These are phyloP conservation scores for Sphagnum tenellum DNA, from an alignment of 225 moss, liverwort and hornwort species.

Conservation along the genomic window DNA sequence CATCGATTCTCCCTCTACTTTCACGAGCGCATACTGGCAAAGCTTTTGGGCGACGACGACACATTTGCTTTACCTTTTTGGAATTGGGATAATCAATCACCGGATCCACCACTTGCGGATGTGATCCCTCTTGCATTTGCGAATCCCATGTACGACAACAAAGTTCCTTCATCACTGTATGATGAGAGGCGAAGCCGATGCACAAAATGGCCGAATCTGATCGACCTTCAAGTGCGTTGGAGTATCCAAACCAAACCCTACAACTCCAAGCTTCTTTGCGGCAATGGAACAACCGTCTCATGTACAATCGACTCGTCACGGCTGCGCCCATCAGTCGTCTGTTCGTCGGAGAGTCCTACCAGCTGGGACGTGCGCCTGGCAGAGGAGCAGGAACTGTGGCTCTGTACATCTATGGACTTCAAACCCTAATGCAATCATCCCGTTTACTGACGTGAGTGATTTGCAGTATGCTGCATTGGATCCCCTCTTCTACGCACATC, in stretches of 20 bases:
- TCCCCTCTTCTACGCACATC: conserved; percentile 14
- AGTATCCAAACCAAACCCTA: conserved; percentile 3
- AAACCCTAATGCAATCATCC: not conserved
- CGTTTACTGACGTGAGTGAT: conserved; percentile 24
- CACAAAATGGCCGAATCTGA: conserved; percentile 13
- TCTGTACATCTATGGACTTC: conserved; percentile 19
- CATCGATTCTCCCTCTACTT: conserved; percentile 63
- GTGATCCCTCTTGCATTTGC: conserved; percentile 16
- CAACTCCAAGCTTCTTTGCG: conserved; percentile 14
- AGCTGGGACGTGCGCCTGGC: conserved; percentile 11
- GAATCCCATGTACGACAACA: not conserved
- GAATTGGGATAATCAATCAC: conserved; percentile 63
- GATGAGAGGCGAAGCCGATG: conserved; percentile 23
- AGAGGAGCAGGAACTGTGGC: conserved; percentile 15
- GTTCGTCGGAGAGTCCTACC: conserved; percentile 23
- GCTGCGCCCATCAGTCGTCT: conserved; percentile 10
- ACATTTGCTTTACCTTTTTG: conserved; percentile 47
- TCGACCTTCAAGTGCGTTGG: conserved; percentile 15
- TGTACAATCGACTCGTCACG: conserved; percentile 18
- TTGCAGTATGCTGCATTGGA: conserved; percentile 19
- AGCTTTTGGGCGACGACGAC: conserved; percentile 27
- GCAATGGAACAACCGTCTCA: conserved; percentile 11
- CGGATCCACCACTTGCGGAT: conserved; percentile 6
- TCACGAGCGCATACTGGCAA: conserved; percentile 51
- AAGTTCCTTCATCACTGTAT: conserved; percentile 8